A percentile compares a stretch with the other conserved stretches of the same genome.
Evolutionary conservation across 75 land plant species (phyloP).

Genomic region (Pinus tabuliformis): DNA sequence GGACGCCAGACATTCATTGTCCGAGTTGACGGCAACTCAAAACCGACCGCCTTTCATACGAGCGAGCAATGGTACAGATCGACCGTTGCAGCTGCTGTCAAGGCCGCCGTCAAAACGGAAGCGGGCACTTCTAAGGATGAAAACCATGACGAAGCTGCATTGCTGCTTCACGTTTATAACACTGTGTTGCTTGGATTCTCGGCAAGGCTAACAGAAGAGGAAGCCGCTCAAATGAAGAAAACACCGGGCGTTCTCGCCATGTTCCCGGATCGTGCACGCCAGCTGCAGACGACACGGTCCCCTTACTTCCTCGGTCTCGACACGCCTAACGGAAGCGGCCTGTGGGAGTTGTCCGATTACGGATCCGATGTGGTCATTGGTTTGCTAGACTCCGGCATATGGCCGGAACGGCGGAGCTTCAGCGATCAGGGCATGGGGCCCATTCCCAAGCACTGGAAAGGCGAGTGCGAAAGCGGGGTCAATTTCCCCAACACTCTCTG

Average conservation of each 20-base stretch:
- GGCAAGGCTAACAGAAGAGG: constrained; percentile 36
- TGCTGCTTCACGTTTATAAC: constrained; percentile 51
- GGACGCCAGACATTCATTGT: constrained; percentile 33
- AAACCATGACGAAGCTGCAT: neutral
- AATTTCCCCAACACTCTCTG: constrained; percentile 40
- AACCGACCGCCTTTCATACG: constrained; percentile 52
- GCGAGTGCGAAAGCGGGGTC: constrained; percentile 34
- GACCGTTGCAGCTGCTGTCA: constrained; percentile 12
- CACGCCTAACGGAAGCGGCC: constrained; percentile 12
- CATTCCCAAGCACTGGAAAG: constrained; percentile 52
- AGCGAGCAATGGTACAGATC: constrained; percentile 67
- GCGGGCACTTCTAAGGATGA: neutral
- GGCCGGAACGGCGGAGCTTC: constrained; percentile 76
- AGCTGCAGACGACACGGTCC: constrained; percentile 63
- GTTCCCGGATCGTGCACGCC: constrained; percentile 39
- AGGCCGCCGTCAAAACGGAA: neutral
- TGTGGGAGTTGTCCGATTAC: constrained; percentile 56
- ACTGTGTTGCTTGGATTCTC: constrained; percentile 68
- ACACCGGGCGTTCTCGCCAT: constrained; percentile 54
- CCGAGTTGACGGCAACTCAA: constrained; percentile 22
- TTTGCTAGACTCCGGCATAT: constrained; percentile 79
- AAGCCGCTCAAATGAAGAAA: constrained; percentile 28
- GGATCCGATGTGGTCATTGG: constrained; percentile 72
- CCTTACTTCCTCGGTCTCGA: constrained; percentile 60
- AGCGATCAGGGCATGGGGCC: constrained; percentile 43